phyloP scores from a whole-genome alignment of 495 filamentous ascomycete genomes.

The Podospora pseudocomata region DNA sequence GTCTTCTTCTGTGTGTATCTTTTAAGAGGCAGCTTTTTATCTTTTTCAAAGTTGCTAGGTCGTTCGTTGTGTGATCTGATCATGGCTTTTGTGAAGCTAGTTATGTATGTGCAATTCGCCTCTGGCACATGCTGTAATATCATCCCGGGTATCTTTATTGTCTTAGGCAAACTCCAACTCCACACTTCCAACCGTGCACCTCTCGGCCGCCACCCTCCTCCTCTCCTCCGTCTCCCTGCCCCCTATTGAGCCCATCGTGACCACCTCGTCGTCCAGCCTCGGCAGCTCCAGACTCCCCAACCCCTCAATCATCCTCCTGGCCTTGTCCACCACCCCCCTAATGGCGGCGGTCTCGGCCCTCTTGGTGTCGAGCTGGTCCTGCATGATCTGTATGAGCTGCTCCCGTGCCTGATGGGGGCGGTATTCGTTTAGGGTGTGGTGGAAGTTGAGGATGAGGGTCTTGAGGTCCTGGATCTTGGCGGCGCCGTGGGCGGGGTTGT shows the following conservation, averaged over 20 bases:
- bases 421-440: conserved; percentile 89
- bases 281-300: conserved; percentile 49
- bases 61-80: no score
- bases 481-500: conserved; percentile 56
- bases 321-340: conserved; percentile 64
- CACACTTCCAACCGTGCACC: neutral
- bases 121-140: neutral
- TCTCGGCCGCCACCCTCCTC: neutral
- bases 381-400: conserved; percentile 86
- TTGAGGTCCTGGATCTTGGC: conserved; percentile 72
- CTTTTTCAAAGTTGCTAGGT: no score
- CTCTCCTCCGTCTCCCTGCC: neutral
- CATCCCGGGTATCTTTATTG: neutral
- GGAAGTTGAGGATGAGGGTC: conserved; percentile 79
- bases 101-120: neutral
- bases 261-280: conserved; percentile 15
- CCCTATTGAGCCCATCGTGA: neutral
- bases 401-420: conserved; percentile 93
- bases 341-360: conserved; percentile 77
- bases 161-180: neutral
- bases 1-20: no score
- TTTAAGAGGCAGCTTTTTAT: no score
- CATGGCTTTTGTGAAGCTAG: no score
- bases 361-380: conserved; percentile 72
- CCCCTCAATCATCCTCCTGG: conserved; percentile 63